These are phyloP conservation scores for Colletotrichum ledebouriae DNA, from an alignment of 2,329 filamentous ascomycete species.

Conservation along the genomic window DNA sequence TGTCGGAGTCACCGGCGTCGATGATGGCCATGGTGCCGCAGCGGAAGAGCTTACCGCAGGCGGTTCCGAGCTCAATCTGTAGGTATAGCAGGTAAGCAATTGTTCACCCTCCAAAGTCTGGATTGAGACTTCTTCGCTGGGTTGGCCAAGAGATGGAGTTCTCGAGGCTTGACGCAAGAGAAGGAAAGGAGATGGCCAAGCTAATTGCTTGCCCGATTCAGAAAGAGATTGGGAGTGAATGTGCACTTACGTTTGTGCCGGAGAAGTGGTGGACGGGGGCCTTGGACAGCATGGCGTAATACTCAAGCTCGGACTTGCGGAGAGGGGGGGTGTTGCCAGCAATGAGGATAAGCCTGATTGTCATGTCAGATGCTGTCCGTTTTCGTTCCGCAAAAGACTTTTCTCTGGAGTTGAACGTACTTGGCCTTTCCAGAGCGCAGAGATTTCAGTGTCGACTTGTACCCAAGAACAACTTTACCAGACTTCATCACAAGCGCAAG, in stretches of 20 bases:
- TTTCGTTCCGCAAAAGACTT: neutral
- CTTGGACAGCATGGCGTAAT: constrained; percentile 94
- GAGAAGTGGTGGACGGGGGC: constrained; percentile 97
- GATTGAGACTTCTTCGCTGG: constrained; percentile 90
- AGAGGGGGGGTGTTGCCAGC: constrained; percentile 95
- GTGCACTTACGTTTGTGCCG: constrained; percentile 94
- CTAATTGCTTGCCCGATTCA: constrained; percentile 3
- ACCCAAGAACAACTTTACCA: constrained; percentile 87
- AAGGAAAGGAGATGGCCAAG: constrained; percentile 47
- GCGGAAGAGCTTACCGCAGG: constrained; percentile 98
- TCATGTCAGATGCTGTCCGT: neutral
- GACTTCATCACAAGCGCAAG: constrained; percentile 74
- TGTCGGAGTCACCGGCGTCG: constrained; percentile 98
- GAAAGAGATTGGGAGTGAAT: constrained; percentile 3
- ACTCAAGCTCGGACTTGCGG: constrained; percentile 97
- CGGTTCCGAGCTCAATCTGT: constrained; percentile 97
- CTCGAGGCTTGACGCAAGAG: constrained; percentile 44
- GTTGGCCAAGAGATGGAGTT: constrained; percentile 62
- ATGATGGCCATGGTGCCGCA: constrained; percentile 98
- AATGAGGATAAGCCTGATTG: constrained; percentile 93
- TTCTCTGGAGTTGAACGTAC: constrained; percentile 70
- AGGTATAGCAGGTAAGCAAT: constrained; percentile 66
- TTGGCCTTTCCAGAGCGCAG: constrained; percentile 98
- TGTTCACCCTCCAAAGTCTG: constrained; percentile 88
- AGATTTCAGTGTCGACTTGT: constrained; percentile 84